phyloP scores from a whole-genome alignment of 306 rosid genomes.

The Cicer arietinum region DNA sequence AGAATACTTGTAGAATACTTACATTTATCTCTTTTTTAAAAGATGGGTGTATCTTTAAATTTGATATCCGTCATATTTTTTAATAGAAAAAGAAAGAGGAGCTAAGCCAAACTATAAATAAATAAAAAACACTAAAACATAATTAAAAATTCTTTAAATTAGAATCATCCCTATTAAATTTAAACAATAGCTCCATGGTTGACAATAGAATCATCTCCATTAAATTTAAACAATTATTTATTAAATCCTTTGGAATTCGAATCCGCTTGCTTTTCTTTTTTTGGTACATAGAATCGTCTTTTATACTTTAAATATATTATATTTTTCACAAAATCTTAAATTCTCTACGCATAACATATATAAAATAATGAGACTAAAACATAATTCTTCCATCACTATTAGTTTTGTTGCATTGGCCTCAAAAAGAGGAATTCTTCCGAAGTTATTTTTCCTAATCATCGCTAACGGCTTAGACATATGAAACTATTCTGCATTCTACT shows the following conservation, averaged over 20 bases:
- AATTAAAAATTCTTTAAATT: too few species aligned
- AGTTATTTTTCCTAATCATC: conserved; percentile 41
- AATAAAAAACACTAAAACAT: too few species aligned
- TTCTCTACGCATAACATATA: conserved; percentile 1
- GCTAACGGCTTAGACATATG: conserved; percentile 38
- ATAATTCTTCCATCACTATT: conserved; percentile 12
- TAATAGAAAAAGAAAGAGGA: too few species aligned
- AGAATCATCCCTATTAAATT: too few species aligned
- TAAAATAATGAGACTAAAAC: neutral
- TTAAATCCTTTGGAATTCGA: neutral
- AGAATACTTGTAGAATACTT: too few species aligned
- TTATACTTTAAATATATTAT: neutral
- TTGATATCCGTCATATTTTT: too few species aligned
- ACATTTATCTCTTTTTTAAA: too few species aligned
- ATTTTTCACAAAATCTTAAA: neutral
- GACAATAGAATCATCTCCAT: too few species aligned
- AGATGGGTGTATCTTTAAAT: too few species aligned
- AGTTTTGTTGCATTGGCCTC: conserved; percentile 23
- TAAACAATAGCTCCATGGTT: too few species aligned
- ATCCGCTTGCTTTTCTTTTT: neutral
- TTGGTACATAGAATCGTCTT: neutral
- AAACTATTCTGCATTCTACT: conserved; percentile 57
- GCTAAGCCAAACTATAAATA: too few species aligned
- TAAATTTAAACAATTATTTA: too few species aligned
- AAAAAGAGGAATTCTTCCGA: conserved; percentile 36